Conservation (phyloP, 2,329 filamentous ascomycete genomes). For the Aspergillus neotritici region DNA sequence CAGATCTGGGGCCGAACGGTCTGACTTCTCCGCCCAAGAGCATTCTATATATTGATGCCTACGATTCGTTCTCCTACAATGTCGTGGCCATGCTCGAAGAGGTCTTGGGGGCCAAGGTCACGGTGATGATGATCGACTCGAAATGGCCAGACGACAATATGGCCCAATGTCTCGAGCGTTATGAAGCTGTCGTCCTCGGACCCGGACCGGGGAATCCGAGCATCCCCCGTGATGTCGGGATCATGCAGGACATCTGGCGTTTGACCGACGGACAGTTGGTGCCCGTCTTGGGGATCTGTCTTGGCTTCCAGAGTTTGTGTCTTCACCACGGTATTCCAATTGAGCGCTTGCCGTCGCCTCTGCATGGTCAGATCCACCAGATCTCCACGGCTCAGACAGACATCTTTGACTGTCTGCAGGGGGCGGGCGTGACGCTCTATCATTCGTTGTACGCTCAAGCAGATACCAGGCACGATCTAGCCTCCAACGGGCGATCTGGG, state of each 20-base stretch:
- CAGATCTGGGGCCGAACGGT: background rate
- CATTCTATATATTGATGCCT: slow-evolving; percentile 88
- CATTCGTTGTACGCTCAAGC: slow-evolving; percentile 56
- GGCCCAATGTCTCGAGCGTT: slow-evolving; percentile 49
- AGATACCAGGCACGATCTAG: slow-evolving; percentile 21
- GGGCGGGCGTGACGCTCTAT: slow-evolving; percentile 69
- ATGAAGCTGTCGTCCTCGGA: slow-evolving; percentile 82
- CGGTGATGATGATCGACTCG: slow-evolving; percentile 66
- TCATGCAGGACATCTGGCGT: slow-evolving; percentile 72
- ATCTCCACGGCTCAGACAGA: slow-evolving; percentile 58
- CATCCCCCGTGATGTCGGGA: slow-evolving; percentile 68
- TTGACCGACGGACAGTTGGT: slow-evolving; percentile 55
- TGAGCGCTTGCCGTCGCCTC: slow-evolving; percentile 60
- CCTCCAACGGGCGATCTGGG: background rate
- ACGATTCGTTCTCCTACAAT: slow-evolving; percentile 96
- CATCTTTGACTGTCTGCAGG: slow-evolving; percentile 59
- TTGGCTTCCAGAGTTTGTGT: slow-evolving; percentile 81
- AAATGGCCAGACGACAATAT: slow-evolving; percentile 40
- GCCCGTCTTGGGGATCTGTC: slow-evolving; percentile 80
- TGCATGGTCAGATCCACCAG: slow-evolving; percentile 73
- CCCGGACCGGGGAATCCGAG: slow-evolving; percentile 82
- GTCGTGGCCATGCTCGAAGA: slow-evolving; percentile 76
- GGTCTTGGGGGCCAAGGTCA: slow-evolving; percentile 61
- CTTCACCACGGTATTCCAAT: slow-evolving; percentile 63
- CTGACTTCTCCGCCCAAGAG: slow-evolving; percentile 14